Conservation (phyloP, 2,329 filamentous ascomycete genomes). For the Xylaria sp. region DNA sequence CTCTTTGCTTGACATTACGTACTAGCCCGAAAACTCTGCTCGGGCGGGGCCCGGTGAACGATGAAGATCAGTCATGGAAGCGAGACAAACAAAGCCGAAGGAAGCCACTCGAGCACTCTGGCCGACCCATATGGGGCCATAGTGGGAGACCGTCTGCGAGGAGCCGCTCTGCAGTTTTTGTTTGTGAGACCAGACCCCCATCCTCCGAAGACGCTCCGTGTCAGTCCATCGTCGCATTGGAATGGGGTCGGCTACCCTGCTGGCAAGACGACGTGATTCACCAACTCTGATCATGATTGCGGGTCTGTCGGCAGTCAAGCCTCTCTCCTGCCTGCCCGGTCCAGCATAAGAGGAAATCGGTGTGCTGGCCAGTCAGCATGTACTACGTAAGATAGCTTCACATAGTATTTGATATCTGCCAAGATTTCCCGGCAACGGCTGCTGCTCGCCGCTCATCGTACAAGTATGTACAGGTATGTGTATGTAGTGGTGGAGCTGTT, state of each 20-base stretch:
- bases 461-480: not conserved
- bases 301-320: slow-evolving; percentile 22
- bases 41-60: slow-evolving; percentile 1
- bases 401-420: not conserved
- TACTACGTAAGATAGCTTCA: slow-evolving; percentile 1
- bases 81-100: slow-evolving; percentile 33
- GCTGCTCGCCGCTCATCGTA: slow-evolving; percentile 2
- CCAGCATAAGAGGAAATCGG: slow-evolving; percentile 16
- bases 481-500: not conserved
- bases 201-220: not conserved
- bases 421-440: slow-evolving; percentile 6
- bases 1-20: slow-evolving; percentile 33
- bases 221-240: slow-evolving; percentile 1
- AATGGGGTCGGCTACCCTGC: slow-evolving; percentile 14
- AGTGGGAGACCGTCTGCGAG: slow-evolving; percentile 9
- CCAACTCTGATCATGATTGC: slow-evolving; percentile 14
- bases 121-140: slow-evolving; percentile 7
- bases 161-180: slow-evolving; percentile 18
- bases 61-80: slow-evolving; percentile 17
- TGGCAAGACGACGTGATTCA: slow-evolving; percentile 25
- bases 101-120: slow-evolving; percentile 32
- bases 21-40: slow-evolving; percentile 22
- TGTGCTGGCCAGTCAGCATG: not conserved
- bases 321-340: slow-evolving; percentile 16
- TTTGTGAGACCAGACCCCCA: slow-evolving; percentile 14